Conservation (phyloP, 306 rosid genomes). For the Potentilla sterilis region DNA sequence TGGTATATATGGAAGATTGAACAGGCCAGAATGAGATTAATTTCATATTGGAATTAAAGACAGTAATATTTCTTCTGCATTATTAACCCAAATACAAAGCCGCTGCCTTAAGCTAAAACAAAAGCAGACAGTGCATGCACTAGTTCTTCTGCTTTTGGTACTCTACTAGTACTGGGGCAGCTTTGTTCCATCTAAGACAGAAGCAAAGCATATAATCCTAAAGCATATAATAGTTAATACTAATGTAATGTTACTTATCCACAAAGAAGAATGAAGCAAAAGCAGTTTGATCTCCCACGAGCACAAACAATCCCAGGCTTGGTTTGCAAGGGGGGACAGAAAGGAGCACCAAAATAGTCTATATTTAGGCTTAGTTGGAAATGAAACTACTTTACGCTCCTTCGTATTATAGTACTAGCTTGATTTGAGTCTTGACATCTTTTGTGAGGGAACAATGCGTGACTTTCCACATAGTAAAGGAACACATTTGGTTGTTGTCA, state of each 20-base stretch:
- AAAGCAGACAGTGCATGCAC: background rate
- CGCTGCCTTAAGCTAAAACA: background rate
- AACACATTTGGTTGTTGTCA: conserved; percentile 21
- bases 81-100: background rate
- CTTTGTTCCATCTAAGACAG: background rate
- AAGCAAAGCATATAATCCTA: conserved; percentile 12
- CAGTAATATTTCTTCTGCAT: background rate
- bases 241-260: background rate
- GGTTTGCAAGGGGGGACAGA: conserved; percentile 18
- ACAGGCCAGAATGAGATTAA: too few species aligned
- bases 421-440: background rate
- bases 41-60: too few species aligned
- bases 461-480: conserved; percentile 11
- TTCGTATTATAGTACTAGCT: background rate
- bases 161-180: background rate
- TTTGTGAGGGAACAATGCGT: background rate
- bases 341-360: conserved; percentile 2
- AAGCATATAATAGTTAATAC: background rate
- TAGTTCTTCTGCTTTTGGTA: background rate
- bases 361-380: conserved; percentile 21
- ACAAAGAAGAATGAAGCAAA: conserved; percentile 4
- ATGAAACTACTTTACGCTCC: background rate
- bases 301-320: conserved; percentile 1
- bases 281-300: background rate
- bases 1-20: background rate